Conservation (phyloP, 1,284 basidiomycete genomes). For the Marasmius tenuissimus region DNA sequence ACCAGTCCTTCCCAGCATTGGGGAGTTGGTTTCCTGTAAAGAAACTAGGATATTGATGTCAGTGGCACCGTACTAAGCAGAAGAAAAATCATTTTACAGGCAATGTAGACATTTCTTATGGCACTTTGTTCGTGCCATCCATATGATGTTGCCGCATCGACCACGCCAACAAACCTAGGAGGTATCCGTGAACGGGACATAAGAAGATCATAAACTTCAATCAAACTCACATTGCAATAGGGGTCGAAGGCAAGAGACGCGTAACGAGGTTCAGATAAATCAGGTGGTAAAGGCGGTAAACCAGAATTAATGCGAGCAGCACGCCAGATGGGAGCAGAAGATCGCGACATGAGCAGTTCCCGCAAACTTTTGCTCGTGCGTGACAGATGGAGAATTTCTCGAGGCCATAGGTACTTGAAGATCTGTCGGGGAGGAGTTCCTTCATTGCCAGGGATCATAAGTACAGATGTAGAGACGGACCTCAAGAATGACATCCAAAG, state of each 20-base stretch:
- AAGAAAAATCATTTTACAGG: slow-evolving; percentile 1
- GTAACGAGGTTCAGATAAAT: slow-evolving; percentile 11
- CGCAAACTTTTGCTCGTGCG: slow-evolving; percentile 28
- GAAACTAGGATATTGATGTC: too few relatives aligned
- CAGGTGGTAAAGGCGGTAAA: slow-evolving; percentile 9
- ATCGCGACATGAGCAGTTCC: slow-evolving; percentile 22
- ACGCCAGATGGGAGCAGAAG: slow-evolving; percentile 25
- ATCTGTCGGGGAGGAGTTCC: slow-evolving; percentile 15
- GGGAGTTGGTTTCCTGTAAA: too few relatives aligned
- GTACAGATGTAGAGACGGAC: slow-evolving; percentile 6
- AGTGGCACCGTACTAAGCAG: background rate
- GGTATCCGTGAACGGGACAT: too few relatives aligned
- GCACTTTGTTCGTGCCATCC: slow-evolving; percentile 8
- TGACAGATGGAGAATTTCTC: slow-evolving; percentile 27
- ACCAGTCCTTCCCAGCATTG: too few relatives aligned
- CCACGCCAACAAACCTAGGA: slow-evolving; percentile 7
- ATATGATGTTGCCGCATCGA: slow-evolving; percentile 9
- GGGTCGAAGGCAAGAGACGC: slow-evolving; percentile 8
- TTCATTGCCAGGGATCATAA: background rate
- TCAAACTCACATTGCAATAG: slow-evolving; percentile 7
- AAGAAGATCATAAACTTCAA: background rate
- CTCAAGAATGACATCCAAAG: slow-evolving; percentile 29
- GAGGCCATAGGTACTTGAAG: slow-evolving; percentile 22
- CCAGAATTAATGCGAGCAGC: slow-evolving; percentile 5
- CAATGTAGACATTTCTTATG: slow-evolving; percentile 5